phyloP scores from a whole-genome alignment of 2,329 filamentous ascomycete genomes.

The Dothistroma septosporum region DNA sequence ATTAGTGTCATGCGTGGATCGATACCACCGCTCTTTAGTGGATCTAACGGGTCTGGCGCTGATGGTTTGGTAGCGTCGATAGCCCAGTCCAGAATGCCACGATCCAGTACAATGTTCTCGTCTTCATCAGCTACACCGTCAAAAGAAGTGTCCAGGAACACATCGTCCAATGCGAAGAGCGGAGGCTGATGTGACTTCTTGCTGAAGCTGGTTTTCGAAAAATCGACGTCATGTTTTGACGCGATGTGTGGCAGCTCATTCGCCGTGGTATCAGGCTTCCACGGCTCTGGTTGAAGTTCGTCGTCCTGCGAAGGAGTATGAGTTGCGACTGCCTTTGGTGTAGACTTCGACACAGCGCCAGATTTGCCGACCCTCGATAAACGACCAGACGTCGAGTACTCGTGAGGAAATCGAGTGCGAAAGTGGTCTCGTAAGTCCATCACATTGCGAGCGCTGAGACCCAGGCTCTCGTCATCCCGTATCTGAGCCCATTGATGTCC shows the following conservation, averaged over 20 bases:
- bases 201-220: background rate
- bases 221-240: background rate
- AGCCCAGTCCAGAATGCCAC: conserved; percentile 36
- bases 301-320: background rate
- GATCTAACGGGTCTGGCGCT: conserved; percentile 2
- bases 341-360: background rate
- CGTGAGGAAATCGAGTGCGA: conserved; percentile 55
- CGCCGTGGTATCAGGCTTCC: background rate
- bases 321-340: background rate
- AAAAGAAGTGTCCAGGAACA: conserved; percentile 28
- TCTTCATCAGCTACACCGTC: conserved; percentile 22
- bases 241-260: background rate
- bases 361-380: conserved; percentile 35
- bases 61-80: conserved; percentile 6
- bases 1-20: conserved; percentile 28
- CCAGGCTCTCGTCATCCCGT: conserved; percentile 51
- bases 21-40: conserved; percentile 17
- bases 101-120: conserved; percentile 34
- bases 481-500: conserved; percentile 60
- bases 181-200: conserved; percentile 13
- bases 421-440: conserved; percentile 61
- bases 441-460: conserved; percentile 49
- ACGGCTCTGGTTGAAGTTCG: background rate
- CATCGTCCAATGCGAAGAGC: conserved; percentile 28
- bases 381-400: conserved; percentile 50